These are phyloP conservation scores for Pulveroboletus sp. DNA, from an alignment of 768 basidiomycete species.

Conservation along the genomic window DNA sequence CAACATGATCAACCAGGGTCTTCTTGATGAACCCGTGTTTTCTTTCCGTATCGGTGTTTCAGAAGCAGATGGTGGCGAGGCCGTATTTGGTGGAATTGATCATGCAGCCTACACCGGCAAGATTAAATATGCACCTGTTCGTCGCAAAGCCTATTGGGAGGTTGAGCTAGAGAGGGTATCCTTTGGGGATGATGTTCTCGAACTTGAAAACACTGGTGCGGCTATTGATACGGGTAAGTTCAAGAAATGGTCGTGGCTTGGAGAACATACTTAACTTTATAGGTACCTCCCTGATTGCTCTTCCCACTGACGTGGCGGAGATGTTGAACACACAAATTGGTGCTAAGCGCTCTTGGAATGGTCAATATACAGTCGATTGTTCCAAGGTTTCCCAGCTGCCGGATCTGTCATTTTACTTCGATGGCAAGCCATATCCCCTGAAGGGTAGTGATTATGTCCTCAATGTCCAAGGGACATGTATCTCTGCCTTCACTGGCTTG, in stretches of 20 bases:
- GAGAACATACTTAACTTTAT: conserved; percentile 1
- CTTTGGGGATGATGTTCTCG: conserved; percentile 84
- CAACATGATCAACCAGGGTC: conserved; percentile 76
- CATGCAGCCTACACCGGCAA: conserved; percentile 68
- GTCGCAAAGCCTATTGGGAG: conserved; percentile 98
- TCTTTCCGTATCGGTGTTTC: conserved; percentile 89
- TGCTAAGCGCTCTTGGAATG: conserved; percentile 92
- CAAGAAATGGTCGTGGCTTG: background rate
- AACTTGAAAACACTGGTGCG: conserved; percentile 90
- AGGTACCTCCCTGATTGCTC: conserved; percentile 92
- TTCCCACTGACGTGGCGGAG: conserved; percentile 93
- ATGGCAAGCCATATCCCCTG: conserved; percentile 73
- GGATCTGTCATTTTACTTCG: conserved; percentile 78
- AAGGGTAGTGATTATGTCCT: conserved; percentile 86
- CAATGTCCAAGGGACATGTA: conserved; percentile 86
- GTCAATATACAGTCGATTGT: conserved; percentile 91
- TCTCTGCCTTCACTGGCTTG: conserved; percentile 88
- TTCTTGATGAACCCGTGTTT: conserved; percentile 85
- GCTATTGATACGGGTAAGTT: conserved; percentile 82
- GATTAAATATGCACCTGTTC: conserved; percentile 82
- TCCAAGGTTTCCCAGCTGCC: conserved; percentile 79
- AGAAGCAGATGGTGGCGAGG: conserved; percentile 87
- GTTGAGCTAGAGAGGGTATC: conserved; percentile 84
- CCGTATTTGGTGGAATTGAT: conserved; percentile 90
- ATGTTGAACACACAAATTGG: conserved; percentile 96